Base-by-base conservation (phyloP, 148 eudicot genomes). In the Vaccinium corymbosum region DNA sequence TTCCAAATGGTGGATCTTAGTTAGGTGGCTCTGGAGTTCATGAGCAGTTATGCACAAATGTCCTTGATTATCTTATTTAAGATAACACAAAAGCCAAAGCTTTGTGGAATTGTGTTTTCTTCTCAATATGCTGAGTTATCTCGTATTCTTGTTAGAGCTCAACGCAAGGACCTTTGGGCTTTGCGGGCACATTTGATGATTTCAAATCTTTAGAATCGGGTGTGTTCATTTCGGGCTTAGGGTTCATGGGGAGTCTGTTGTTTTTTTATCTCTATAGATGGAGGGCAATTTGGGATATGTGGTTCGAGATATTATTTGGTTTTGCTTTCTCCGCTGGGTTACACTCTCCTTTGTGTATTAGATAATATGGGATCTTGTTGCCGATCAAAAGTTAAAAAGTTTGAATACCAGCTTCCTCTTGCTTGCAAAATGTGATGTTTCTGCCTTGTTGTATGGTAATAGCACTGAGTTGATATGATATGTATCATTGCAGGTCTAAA, bases 401-500 rank as follows among this genome's bases (percentile, higher is more conserved):
- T 68, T 27, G 4, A 4, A 29, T 52, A 1, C 73, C 17, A 32
- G 27, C 12, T 68, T 68, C 42, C 16, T 68, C 42, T 68, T 68
- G 19, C 12, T 29, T 68, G 38, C 38, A 27, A 68, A 49, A 32
- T 35, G 32, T 4, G 19, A 71, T 29, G 42, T 10, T 27, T 51
- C 20, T 71, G 19, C 52, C 19, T 32, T 51, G 62, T 72, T 14
- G 1, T 52, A 53, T 29, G 50, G 12, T 71, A 15, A 29, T 72
- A 50, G 19, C 25, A 38, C 55, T 75, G n/a, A 20, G 14, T 59
- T 46, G 53, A 50, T 29, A 70, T 53, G 53, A 55, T 35, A 76
- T 11, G 49, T 22, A 48, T 46, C 50, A 80, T 84, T 90, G 84
- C 93, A 97, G 98, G 93, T 85, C 91, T 83, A 93, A 89, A 59